These are phyloP conservation scores for Ceratocystis colombiana DNA, from an alignment of 2,329 filamentous ascomycete species.

Conservation along the genomic window DNA sequence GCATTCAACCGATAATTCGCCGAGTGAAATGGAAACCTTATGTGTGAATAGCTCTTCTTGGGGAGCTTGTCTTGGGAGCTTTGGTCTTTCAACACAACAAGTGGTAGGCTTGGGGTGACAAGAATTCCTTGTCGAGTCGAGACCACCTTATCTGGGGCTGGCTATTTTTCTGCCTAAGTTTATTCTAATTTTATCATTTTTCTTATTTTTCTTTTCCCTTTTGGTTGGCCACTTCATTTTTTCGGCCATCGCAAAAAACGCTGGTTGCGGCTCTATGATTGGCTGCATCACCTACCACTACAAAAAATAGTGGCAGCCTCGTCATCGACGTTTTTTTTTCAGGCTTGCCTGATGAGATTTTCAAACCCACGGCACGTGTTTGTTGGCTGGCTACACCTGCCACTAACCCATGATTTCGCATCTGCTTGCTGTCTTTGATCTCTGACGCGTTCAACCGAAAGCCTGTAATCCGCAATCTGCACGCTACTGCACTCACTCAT, in stretches of 20 bases:
- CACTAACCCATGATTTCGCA: slow-evolving; percentile 1
- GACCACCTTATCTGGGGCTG: too few relatives aligned
- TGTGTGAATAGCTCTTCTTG: too few relatives aligned
- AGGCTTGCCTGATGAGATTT: neutral
- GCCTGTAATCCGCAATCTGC: neutral
- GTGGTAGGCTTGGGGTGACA: too few relatives aligned
- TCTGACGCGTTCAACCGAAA: slow-evolving; percentile 2
- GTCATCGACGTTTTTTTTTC: slow-evolving; percentile 6
- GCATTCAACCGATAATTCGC: too few relatives aligned
- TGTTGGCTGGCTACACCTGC: neutral
- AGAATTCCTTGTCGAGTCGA: too few relatives aligned
- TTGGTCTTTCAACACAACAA: too few relatives aligned
- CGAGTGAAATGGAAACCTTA: too few relatives aligned
- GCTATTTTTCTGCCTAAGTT: neutral
- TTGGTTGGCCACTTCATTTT: neutral
- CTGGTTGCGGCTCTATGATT: neutral
- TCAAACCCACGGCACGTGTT: slow-evolving; percentile 1
- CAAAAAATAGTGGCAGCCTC: slow-evolving; percentile 13
- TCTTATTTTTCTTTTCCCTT: neutral
- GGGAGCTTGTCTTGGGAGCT: too few relatives aligned
- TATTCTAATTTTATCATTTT: neutral
- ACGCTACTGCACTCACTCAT: neutral
- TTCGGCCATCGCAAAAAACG: neutral
- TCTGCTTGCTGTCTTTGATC: neutral
- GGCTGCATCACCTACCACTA: neutral